Evolutionary conservation across 1,284 basidiomycete species (phyloP).

Genomic region (Pyrrhoderma lamaoense): DNA sequence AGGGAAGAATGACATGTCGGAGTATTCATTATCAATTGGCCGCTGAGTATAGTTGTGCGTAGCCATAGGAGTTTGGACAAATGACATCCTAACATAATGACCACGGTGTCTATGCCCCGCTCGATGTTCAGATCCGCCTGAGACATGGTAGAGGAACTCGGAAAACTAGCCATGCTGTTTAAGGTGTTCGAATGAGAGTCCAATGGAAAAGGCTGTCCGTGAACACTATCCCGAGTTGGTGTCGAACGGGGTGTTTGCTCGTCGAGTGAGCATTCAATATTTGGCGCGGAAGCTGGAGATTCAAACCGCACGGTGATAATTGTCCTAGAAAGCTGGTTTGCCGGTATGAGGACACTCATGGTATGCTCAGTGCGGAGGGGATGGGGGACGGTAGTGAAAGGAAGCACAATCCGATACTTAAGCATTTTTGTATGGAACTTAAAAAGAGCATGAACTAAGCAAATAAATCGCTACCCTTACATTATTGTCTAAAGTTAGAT

Average conservation of each 20-base stretch:
- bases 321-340: constrained; percentile 12
- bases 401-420: constrained; percentile 2
- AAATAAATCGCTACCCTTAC: background rate
- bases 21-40: background rate
- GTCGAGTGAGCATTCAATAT: constrained; percentile 18
- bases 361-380: background rate
- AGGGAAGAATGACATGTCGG: constrained; percentile 7
- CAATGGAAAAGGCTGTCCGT: background rate
- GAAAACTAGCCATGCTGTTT: no score
- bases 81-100: constrained; percentile 17
- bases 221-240: background rate
- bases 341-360: constrained; percentile 18
- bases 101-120: constrained; percentile 16
- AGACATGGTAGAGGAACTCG: background rate
- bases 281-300: constrained; percentile 10
- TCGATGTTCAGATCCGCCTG: constrained; percentile 15
- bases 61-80: constrained; percentile 2
- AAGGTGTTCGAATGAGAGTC: background rate
- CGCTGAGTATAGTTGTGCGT: background rate
- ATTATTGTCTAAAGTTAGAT: no score
- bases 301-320: constrained; percentile 16
- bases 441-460: background rate
- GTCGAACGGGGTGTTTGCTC: constrained; percentile 8
- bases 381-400: background rate
- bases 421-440: constrained; percentile 5